Evolutionary conservation across 495 filamentous ascomycete species (phyloP), one percentile per base, ranked within the genome.

Genomic region (Neurospora sp.): DNA sequence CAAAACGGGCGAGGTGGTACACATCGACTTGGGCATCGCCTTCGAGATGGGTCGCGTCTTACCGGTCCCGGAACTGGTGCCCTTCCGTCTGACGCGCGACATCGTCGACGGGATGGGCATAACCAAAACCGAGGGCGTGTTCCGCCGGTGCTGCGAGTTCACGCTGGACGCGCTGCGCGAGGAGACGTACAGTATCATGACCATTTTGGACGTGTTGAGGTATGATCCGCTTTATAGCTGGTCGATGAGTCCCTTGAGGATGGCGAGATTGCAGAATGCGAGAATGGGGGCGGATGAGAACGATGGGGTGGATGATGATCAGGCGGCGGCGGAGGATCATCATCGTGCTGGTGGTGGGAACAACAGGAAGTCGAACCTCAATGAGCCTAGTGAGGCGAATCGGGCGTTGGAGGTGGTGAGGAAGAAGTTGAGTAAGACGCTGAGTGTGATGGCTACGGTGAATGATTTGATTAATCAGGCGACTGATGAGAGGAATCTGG

Each of bases 71-170:
- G 96, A 99, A 82, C 90, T 97, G 0, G 95, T 99, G 0, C 96
- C 96, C 0, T 99, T 99, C 84, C 88, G 96, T 4, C 82, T 99
- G 72, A 98, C 96, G n/a, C 87, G 96, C 31, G 96, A 99, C 79
- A 89, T 99, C 39, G 93, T 98, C 14, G 96, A 98, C 78, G 96
- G 93, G 27, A 98, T 99, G 91, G 96, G 96, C 27, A 93, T 98
- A 74, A 97, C 93, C 40, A 92, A 91, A 76, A 97, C 94, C 0
- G 96, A 99, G 82, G 96, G 96, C 8, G 93, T 98, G 2, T 99
- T 98, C 83, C 89, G 95, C 12, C 87, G 96, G 31, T 99, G 96
- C 81, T 99, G 96, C 81, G 96, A 99, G 80, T 98, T 98, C 77
- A 98, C 94, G 0, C 87, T 99, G 6, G 94, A 97, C 74, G 93